Evolutionary conservation across 176 grass and related monocot genomes (phyloP).

Genomic region (Triticum turgidum): DNA sequence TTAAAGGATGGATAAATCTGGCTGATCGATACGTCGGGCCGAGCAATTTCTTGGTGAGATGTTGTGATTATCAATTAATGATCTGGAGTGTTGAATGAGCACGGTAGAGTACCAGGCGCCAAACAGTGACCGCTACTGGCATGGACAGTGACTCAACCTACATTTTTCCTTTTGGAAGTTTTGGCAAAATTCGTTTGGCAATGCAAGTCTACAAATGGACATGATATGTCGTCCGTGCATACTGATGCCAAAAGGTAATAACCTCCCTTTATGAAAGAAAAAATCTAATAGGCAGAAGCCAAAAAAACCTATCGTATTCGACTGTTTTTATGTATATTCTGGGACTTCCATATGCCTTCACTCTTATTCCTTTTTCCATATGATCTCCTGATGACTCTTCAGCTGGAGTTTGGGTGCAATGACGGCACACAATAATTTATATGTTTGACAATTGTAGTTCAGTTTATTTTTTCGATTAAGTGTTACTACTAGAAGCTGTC

Average conservation of each 20-base stretch:
- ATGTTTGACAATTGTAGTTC: neutral
- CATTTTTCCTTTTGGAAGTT: neutral
- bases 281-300: neutral
- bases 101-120: neutral
- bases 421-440: neutral
- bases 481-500: neutral
- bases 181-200: neutral
- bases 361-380: neutral
- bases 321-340: neutral
- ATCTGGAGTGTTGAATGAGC: neutral
- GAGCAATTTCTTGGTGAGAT: neutral
- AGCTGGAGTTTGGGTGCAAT: neutral
- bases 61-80: neutral
- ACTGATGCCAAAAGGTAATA: neutral
- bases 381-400: neutral
- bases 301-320: neutral
- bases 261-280: neutral
- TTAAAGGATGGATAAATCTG: neutral
- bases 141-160: neutral
- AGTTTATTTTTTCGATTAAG: neutral
- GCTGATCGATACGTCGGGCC: neutral
- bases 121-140: no score
- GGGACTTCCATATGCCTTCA: neutral
- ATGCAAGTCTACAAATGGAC: neutral
- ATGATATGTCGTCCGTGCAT: neutral